A percentile compares a stretch with the other conserved stretches of the same genome.
These are phyloP conservation scores for Ophiostoma sp. DNA, from an alignment of 2,329 filamentous ascomycete genomes.

Conservation along the genomic window DNA sequence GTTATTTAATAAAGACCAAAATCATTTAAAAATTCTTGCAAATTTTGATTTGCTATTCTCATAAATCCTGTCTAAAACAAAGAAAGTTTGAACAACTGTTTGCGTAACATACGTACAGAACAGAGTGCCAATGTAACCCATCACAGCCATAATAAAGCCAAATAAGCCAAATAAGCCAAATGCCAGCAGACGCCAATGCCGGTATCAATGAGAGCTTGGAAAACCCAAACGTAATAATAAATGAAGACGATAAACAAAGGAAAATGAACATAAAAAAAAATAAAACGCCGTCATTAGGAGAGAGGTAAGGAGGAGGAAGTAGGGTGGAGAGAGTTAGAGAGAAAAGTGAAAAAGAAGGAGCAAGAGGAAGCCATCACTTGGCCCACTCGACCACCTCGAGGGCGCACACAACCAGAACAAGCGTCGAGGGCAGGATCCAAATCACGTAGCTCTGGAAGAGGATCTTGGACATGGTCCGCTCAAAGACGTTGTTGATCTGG, in stretches of 20 bases:
- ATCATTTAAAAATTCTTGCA: background rate
- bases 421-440: conserved; percentile 92
- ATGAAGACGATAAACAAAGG: background rate
- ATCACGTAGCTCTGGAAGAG: conserved; percentile 96
- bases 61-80: background rate
- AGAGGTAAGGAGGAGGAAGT: background rate
- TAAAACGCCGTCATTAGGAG: background rate
- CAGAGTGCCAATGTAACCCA: conserved; percentile 4
- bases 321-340: background rate
- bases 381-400: conserved; percentile 94
- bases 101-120: background rate
- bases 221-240: background rate
- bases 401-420: conserved; percentile 86
- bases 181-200: conserved; percentile 22
- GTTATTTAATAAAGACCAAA: background rate
- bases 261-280: background rate
- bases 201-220: conserved; percentile 11
- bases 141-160: background rate
- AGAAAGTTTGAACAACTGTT: background rate
- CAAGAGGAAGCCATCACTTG: conserved; percentile 24
- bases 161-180: background rate
- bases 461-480: conserved; percentile 88
- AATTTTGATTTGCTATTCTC: background rate
- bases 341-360: background rate
- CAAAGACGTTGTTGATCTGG: conserved; percentile 95